Evolutionary conservation across 2,329 filamentous ascomycete species (phyloP).

Genomic region (Bipolaris cookei): DNA sequence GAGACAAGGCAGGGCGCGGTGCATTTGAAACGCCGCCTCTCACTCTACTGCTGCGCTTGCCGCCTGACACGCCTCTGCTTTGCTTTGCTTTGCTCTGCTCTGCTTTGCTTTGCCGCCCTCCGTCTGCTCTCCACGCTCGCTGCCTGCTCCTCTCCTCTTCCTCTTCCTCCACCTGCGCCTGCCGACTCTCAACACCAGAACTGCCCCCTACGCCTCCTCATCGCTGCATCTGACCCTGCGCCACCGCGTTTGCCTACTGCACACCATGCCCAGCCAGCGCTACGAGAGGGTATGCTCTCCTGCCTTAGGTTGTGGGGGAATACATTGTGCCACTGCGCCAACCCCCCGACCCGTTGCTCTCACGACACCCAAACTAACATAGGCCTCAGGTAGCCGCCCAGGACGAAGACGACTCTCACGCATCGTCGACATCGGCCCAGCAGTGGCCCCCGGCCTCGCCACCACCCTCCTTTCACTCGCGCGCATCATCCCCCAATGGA

Average conservation of each 20-base stretch:
- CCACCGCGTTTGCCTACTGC: constrained; percentile 14
- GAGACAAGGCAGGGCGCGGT: constrained; percentile 5
- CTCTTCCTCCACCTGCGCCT: neutral
- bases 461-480: constrained; percentile 85
- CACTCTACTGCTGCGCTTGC: constrained; percentile 15
- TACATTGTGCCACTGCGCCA: constrained; percentile 19
- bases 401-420: constrained; percentile 52
- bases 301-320: constrained; percentile 12
- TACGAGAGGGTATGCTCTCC: constrained; percentile 55
- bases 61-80: constrained; percentile 7
- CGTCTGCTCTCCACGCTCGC: constrained; percentile 12
- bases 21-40: constrained; percentile 18
- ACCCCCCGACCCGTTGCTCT: constrained; percentile 7
- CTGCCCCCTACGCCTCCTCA: neutral
- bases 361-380: constrained; percentile 23
- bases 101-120: constrained; percentile 11
- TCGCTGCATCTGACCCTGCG: constrained; percentile 1
- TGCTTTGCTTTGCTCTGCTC: neutral
- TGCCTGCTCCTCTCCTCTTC: constrained; percentile 1
- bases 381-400: constrained; percentile 50
- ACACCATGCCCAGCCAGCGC: constrained; percentile 55
- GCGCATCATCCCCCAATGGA: constrained; percentile 69
- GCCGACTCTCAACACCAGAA: neutral
- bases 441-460: constrained; percentile 55
- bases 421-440: constrained; percentile 29